These are phyloP conservation scores for Santalum album DNA, from an alignment of 164 flowering plant species.

Conservation along the genomic window DNA sequence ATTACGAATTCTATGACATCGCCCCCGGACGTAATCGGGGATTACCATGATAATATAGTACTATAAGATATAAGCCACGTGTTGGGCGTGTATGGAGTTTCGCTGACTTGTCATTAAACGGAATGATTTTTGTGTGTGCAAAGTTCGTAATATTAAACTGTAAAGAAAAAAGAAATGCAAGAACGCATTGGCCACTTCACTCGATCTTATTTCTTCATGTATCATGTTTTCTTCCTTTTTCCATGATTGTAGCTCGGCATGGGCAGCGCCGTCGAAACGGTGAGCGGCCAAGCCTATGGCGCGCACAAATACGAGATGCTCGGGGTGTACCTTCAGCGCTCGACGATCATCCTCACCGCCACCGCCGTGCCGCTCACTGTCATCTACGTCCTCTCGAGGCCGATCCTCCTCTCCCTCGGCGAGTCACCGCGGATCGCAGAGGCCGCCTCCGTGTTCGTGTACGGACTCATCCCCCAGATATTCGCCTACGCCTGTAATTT, in stretches of 20 bases:
- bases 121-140: too few relatives aligned
- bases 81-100: too few relatives aligned
- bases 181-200: too few relatives aligned
- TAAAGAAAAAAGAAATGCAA: too few relatives aligned
- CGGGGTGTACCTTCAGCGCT: conserved; percentile 26
- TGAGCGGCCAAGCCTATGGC: conserved; percentile 41
- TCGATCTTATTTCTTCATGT: background rate
- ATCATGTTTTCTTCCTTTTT: background rate
- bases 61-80: too few relatives aligned
- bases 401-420: conserved; percentile 14
- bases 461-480: conserved; percentile 37
- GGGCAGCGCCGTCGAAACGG: conserved; percentile 44
- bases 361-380: conserved; percentile 10
- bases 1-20: too few relatives aligned
- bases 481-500: conserved; percentile 23
- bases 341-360: conserved; percentile 13
- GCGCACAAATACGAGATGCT: conserved; percentile 31
- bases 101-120: too few relatives aligned
- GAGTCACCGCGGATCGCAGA: conserved; percentile 10
- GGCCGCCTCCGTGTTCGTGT: conserved; percentile 16
- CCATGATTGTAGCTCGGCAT: conserved; percentile 26
- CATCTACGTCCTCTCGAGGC: conserved; percentile 18
- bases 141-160: too few relatives aligned
- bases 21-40: too few relatives aligned
- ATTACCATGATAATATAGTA: too few relatives aligned